A percentile compares a stretch with the other conserved stretches of the same genome.
Conservation (phyloP, 78 protist species). For the Polysphondylium violaceum region DNA sequence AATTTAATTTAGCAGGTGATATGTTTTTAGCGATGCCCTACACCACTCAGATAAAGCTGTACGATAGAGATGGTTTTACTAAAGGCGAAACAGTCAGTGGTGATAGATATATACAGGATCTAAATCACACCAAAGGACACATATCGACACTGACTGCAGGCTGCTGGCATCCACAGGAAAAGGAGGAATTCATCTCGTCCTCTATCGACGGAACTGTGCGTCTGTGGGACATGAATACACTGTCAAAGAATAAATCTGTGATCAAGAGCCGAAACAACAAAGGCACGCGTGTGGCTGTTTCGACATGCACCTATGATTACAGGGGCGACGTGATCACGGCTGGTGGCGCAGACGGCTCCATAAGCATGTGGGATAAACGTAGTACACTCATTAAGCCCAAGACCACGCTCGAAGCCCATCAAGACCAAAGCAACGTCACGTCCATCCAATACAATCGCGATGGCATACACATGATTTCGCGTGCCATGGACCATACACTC, state of each 20-base stretch:
- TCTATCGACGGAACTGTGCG: constrained; percentile 83
- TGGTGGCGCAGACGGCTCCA: constrained; percentile 67
- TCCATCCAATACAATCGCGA: constrained; percentile 56
- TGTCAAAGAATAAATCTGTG: constrained; percentile 42
- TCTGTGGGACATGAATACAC: constrained; percentile 81
- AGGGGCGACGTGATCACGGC: constrained; percentile 64
- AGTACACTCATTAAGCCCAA: constrained; percentile 6
- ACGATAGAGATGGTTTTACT: constrained; percentile 83
- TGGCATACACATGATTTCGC: constrained; percentile 23
- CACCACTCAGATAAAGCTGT: constrained; percentile 62
- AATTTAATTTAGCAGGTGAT: constrained; percentile 61
- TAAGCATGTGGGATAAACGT: constrained; percentile 37
- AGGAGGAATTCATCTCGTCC: constrained; percentile 47
- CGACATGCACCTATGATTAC: constrained; percentile 29
- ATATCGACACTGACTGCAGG: constrained; percentile 40
- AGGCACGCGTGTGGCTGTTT: constrained; percentile 49
- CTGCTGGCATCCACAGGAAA: constrained; percentile 67
- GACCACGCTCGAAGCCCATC: constrained; percentile 69
- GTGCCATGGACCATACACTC: constrained; percentile 80
- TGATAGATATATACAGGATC: constrained; percentile 84
- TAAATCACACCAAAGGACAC: constrained; percentile 86
- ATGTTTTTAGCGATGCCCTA: constrained; percentile 37
- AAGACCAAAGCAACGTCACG: constrained; percentile 4
- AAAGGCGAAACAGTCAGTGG: constrained; percentile 80
- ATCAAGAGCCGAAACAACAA: constrained; percentile 39